phyloP scores from a whole-genome alignment of 1,139 yeast genomes.

The Hemisphaericaspora xylanilytica region DNA sequence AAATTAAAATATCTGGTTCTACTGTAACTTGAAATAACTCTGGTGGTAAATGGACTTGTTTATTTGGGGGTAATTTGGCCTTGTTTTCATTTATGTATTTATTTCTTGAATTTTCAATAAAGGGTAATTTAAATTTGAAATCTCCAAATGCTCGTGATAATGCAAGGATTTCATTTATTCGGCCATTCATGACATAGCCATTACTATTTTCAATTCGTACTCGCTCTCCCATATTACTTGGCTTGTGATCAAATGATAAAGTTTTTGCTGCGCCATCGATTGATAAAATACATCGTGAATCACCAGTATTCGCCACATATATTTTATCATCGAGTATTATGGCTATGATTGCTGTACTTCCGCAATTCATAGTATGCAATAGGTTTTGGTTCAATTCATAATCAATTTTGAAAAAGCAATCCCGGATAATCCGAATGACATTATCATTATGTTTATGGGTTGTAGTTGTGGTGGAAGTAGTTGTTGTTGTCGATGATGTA shows the following conservation, averaged over 20 bases:
- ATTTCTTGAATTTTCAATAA: conserved; percentile 32
- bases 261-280: conserved; percentile 55
- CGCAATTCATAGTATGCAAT: conserved; percentile 46
- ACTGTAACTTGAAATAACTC: conserved; percentile 56
- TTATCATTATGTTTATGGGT: background rate
- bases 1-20: conserved; percentile 67
- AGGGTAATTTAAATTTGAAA: conserved; percentile 59
- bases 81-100: conserved; percentile 24
- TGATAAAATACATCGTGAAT: conserved; percentile 65
- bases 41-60: conserved; percentile 34
- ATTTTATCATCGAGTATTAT: conserved; percentile 51
- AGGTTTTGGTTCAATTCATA: conserved; percentile 46
- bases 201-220: conserved; percentile 72
- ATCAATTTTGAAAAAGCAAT: conserved; percentile 59
- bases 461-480: background rate
- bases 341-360: conserved; percentile 66
- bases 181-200: conserved; percentile 63
- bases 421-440: conserved; percentile 36
- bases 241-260: conserved; percentile 73
- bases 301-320: conserved; percentile 70
- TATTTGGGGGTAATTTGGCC: conserved; percentile 18
- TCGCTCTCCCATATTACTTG: conserved; percentile 71
- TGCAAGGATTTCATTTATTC: conserved; percentile 74
- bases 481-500: background rate
- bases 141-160: conserved; percentile 78